Evolutionary conservation across 305 asterid species (phyloP).

Genomic region (Fraxinus paxiana): DNA sequence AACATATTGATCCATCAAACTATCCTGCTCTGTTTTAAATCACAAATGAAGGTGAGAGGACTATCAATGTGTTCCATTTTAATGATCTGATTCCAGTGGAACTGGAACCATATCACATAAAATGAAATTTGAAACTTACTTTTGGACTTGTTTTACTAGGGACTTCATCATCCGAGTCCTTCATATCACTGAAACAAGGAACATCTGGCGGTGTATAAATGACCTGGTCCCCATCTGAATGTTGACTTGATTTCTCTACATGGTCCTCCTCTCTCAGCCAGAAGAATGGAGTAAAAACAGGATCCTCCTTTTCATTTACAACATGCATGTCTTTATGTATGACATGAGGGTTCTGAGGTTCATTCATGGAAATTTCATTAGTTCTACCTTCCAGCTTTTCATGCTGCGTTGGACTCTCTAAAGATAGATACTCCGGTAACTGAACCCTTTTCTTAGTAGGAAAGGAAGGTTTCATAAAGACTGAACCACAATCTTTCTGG

Average conservation of each 20-base stretch:
- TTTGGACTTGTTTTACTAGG: slow-evolving; percentile 35
- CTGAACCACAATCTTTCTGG: slow-evolving; percentile 29
- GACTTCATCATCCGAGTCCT: slow-evolving; percentile 71
- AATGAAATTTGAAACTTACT: slow-evolving; percentile 34
- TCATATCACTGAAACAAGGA: slow-evolving; percentile 90
- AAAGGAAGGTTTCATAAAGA: slow-evolving; percentile 52
- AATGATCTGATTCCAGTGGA: not conserved
- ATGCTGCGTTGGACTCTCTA: slow-evolving; percentile 39
- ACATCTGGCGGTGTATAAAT: slow-evolving; percentile 57
- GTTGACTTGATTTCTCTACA: slow-evolving; percentile 56
- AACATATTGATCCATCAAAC: not conserved
- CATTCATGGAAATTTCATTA: slow-evolving; percentile 26
- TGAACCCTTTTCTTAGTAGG: slow-evolving; percentile 90
- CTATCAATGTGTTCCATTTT: not conserved
- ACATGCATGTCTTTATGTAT: slow-evolving; percentile 29
- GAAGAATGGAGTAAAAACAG: slow-evolving; percentile 67
- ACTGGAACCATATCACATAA: slow-evolving; percentile 9
- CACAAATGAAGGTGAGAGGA: slow-evolving; percentile 10
- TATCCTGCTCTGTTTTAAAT: not conserved
- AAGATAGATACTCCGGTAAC: slow-evolving; percentile 44
- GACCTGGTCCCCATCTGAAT: slow-evolving; percentile 42
- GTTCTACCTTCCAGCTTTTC: slow-evolving; percentile 29
- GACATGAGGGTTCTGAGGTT: slow-evolving; percentile 23
- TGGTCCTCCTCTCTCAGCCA: slow-evolving; percentile 73
- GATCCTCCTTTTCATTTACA: slow-evolving; percentile 39